Percentiles rank a stretch among this genome's conserved stretches.
Conservation (phyloP, 2,329 filamentous ascomycete species). For the Phyllosticta citriasiana region DNA sequence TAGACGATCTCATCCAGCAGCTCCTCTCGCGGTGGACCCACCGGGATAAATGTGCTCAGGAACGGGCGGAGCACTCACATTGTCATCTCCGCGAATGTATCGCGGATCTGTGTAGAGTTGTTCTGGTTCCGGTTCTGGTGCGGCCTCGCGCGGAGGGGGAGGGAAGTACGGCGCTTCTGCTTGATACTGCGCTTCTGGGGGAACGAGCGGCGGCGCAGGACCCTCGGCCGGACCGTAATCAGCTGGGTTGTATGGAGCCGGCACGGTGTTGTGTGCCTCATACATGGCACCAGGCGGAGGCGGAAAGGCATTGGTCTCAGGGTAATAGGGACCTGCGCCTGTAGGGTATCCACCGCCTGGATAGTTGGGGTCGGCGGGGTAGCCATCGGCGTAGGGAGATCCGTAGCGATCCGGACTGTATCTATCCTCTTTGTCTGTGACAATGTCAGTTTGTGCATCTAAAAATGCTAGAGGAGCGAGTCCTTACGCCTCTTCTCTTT, state of each 20-base stretch:
- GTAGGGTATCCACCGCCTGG: background rate
- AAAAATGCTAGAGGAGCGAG: slow-evolving; percentile 1
- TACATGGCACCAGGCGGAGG: slow-evolving; percentile 31
- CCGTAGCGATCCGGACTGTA: background rate
- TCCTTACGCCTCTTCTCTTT: slow-evolving; percentile 43
- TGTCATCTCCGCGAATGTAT: slow-evolving; percentile 30
- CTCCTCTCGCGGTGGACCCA: slow-evolving; percentile 22
- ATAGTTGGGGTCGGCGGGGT: slow-evolving; percentile 4
- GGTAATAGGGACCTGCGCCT: slow-evolving; percentile 29
- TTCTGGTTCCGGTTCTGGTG: slow-evolving; percentile 19
- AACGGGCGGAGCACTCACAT: slow-evolving; percentile 40
- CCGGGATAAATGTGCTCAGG: slow-evolving; percentile 24
- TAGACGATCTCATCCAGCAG: slow-evolving; percentile 12
- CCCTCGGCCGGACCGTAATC: slow-evolving; percentile 29
- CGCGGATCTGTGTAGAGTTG: slow-evolving; percentile 21
- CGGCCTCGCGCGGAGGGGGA: slow-evolving; percentile 15
- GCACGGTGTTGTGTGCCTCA: slow-evolving; percentile 22
- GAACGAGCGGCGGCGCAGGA: background rate
- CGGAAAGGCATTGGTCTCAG: slow-evolving; percentile 38
- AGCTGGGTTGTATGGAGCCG: slow-evolving; percentile 32
- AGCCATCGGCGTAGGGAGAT: background rate
- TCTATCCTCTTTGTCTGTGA: slow-evolving; percentile 11
- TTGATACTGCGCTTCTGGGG: background rate
- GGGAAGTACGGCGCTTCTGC: slow-evolving; percentile 21
- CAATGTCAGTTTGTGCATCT: slow-evolving; percentile 4